Base-by-base conservation (phyloP, 2,329 filamentous ascomycete genomes). In the Endoconidiophora laricicola region DNA sequence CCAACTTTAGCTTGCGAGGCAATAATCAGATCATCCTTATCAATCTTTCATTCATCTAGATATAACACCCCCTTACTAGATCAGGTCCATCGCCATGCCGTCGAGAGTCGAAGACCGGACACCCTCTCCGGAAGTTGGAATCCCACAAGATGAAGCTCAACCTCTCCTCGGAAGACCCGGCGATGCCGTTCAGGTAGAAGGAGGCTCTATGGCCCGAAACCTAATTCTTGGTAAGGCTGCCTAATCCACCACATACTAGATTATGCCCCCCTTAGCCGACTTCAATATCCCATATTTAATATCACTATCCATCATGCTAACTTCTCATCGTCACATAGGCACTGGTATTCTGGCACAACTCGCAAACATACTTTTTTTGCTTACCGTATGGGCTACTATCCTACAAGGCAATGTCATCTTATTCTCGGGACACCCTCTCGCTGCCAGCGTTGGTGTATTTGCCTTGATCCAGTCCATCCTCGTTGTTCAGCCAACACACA, bases 361-460 rank as follows among this genome's bases (percentile, higher is more conserved):
- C 41, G 90, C 86, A 50, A 76, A 81, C 50, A 68, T 86, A 65
- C 75, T 94, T 55, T 75, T 95, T 55, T 69, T 79, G 45, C 76
- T 77, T 36, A 76, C 90, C 51, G 72, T 94, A 56, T 94, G 86
- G 86, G 76, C 77, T 43, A 75, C 75, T 50, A 75, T 95, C 56
- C 77, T 94, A 60, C 74, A 78, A 40, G 71, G 80, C 50, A 64
- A 68, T 26, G 61, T 93, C 54, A 83, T 85, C 38, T 78, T 94
- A 58, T 94, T 96, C 73, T 87, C 86, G 16, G 78, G 81, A 6
- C 90, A 96, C 64, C 90, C 90, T 6, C 79, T 95, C 61, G 69
- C 80, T 52, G 71, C 75, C 65, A 71, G 69, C 9, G 56, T 82
- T 52, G 87, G 79, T 45, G 64, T 94, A 52, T 71, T 94, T 55